These are phyloP conservation scores for Leccinum barrowsii DNA, from an alignment of 768 basidiomycete genomes.

Conservation along the genomic window DNA sequence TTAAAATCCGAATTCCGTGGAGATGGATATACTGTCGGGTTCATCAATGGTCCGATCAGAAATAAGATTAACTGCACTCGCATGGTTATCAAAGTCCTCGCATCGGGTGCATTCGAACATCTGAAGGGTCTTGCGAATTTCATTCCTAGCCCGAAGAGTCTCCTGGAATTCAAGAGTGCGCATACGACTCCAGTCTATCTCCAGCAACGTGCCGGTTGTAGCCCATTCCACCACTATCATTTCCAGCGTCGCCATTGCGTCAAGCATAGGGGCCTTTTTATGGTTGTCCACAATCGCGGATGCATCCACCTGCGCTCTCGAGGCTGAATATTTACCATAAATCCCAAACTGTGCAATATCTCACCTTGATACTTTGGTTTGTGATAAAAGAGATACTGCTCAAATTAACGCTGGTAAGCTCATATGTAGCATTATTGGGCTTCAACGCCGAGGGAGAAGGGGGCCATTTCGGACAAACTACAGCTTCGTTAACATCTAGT, in stretches of 20 bases:
- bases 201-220: slow-evolving; percentile 46
- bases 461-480: slow-evolving; percentile 78
- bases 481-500: slow-evolving; percentile 54
- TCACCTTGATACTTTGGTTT: slow-evolving; percentile 76
- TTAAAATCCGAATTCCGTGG: slow-evolving; percentile 74
- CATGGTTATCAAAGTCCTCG: slow-evolving; percentile 70
- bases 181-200: slow-evolving; percentile 83
- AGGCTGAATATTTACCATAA: background rate
- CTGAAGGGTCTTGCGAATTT: slow-evolving; percentile 41
- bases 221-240: slow-evolving; percentile 56
- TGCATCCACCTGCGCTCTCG: slow-evolving; percentile 57
- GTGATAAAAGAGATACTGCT: slow-evolving; percentile 78
- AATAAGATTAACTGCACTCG: slow-evolving; percentile 36
- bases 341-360: slow-evolving; percentile 34
- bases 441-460: slow-evolving; percentile 46
- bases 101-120: slow-evolving; percentile 55
- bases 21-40: slow-evolving; percentile 62
- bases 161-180: slow-evolving; percentile 93
- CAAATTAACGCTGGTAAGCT: slow-evolving; percentile 60
- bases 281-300: slow-evolving; percentile 65
- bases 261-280: slow-evolving; percentile 58
- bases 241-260: slow-evolving; percentile 50
- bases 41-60: slow-evolving; percentile 8
- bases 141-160: slow-evolving; percentile 55
- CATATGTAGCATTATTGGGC: slow-evolving; percentile 57